Base-by-base conservation (phyloP, 306 rosid genomes). In the Acacia melanoxylon region DNA sequence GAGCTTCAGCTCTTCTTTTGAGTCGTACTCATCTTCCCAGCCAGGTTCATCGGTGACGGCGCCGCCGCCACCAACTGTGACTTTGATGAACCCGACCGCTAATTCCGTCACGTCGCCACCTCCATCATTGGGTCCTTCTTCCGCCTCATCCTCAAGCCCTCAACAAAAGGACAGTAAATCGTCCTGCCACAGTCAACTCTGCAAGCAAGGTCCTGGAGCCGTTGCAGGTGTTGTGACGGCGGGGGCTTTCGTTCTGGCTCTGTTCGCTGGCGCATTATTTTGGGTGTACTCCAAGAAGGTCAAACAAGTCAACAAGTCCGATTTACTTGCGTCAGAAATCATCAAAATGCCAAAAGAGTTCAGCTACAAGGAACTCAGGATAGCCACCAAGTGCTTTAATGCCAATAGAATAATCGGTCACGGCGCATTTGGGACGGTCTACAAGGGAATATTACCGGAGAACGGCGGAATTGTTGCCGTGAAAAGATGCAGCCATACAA, bases 141-240 rank as follows among this genome's bases (percentile, higher is more conserved):
- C 91, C 1, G n/a, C 48, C 40, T 80, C 93, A 6, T 25, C 42
- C 56, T 62, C 90, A 0, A 87, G 56, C 61, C 78, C 82, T 16
- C 83, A 91, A 3, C 85, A 84, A 63, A 91, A 90, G 78, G 86
- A 85, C 78, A 81, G 87, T 35, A 91, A 88, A 81, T 73, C 97
- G 3, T 86, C 94, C 68, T 95, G 98, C 74, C 97, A 93, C 56
- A 95, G 89, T 78, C 91, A 88, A 52, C 86, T 95, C 48, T 95
- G 98, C 49, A 93, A 85, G 81, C 90, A 92, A 73, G 89, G 94
- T 46, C 86, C 96, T 2, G 99, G 99, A 11, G 99, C 99, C 1
- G 98, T 96, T 15, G 99, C 97, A 6, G 99, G 99, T 0, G 98
- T 96, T 31, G 99, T 90, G 0, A 92, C 97, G 19, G 99, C 98